Conservation (phyloP, 805 yeast genomes). For the Metschnikowia noctiluminum region DNA sequence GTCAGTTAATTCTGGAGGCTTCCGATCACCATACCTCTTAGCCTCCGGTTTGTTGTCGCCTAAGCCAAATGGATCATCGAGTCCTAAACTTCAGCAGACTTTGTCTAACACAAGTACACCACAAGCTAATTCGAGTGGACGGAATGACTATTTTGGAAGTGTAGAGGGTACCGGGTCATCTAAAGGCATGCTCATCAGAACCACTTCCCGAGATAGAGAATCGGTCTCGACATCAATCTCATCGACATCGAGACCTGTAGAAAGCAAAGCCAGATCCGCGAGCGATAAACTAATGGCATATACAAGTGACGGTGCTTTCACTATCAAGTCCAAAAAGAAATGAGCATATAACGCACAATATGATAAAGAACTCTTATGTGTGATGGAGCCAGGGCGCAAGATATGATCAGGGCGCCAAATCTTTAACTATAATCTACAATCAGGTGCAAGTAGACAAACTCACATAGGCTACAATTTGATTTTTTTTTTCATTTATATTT, state of each 20-base stretch:
- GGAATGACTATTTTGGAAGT: constrained; percentile 14
- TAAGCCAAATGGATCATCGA: constrained; percentile 19
- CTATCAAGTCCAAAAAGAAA: constrained; percentile 31
- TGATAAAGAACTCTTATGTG: too few relatives aligned
- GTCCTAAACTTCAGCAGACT: constrained; percentile 5
- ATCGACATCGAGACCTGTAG: not conserved
- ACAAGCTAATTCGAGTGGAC: constrained; percentile 3
- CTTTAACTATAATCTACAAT: too few relatives aligned
- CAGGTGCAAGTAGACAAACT: too few relatives aligned
- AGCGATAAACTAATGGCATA: constrained; percentile 40
- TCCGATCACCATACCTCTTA: constrained; percentile 64
- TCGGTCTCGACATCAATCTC: constrained; percentile 4
- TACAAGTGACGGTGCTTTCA: constrained; percentile 39
- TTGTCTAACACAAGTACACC: constrained; percentile 8
- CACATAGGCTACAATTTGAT: too few relatives aligned
- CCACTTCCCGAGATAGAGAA: constrained; percentile 2
- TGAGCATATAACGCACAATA: not conserved
- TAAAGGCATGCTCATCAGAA: constrained; percentile 3
- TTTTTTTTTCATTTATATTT: too few relatives aligned
- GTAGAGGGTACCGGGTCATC: constrained; percentile 4
- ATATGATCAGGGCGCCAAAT: too few relatives aligned
- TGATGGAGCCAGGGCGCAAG: too few relatives aligned
- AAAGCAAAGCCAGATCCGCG: not conserved
- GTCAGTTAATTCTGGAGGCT: constrained; percentile 38
- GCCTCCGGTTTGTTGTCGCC: constrained; percentile 64